These are phyloP conservation scores for Spathaspora arborariae DNA, from an alignment of 805 yeast species.

Conservation along the genomic window DNA sequence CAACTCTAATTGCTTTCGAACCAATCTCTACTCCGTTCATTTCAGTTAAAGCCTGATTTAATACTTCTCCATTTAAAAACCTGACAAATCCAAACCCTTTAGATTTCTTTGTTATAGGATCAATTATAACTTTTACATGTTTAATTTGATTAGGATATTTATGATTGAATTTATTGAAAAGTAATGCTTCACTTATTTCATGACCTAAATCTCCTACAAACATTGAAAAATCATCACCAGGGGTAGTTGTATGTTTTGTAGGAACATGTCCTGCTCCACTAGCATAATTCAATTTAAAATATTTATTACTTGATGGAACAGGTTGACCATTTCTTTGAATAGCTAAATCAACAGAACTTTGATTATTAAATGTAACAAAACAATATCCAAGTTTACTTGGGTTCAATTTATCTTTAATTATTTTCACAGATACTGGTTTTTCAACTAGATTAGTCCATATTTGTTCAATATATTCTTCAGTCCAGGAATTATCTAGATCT, in stretches of 20 bases:
- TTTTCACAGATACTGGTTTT: constrained; percentile 52
- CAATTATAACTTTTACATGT: constrained; percentile 76
- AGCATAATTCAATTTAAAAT: constrained; percentile 79
- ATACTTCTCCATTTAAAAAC: constrained; percentile 61
- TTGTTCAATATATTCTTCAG: constrained; percentile 59
- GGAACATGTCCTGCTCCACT: constrained; percentile 34
- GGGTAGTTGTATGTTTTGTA: background rate
- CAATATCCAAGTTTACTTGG: constrained; percentile 50
- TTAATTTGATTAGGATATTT: constrained; percentile 66
- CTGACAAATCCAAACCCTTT: constrained; percentile 92
- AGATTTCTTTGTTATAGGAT: constrained; percentile 62
- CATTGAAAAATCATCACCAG: constrained; percentile 41
- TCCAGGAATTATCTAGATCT: constrained; percentile 82
- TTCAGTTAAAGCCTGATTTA: constrained; percentile 67
- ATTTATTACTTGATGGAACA: constrained; percentile 62
- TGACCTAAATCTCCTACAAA: constrained; percentile 85
- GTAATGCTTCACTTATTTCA: constrained; percentile 62
- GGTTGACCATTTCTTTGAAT: constrained; percentile 61
- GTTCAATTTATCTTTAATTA: constrained; percentile 70
- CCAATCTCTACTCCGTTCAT: constrained; percentile 78
- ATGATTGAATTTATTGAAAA: constrained; percentile 63
- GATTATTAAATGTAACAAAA: constrained; percentile 68
- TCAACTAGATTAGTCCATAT: constrained; percentile 76
- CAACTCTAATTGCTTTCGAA: constrained; percentile 76
- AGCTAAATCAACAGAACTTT: constrained; percentile 62